phyloP scores from a whole-genome alignment of 331 rosid species.

The Phaseolus coccineus region DNA sequence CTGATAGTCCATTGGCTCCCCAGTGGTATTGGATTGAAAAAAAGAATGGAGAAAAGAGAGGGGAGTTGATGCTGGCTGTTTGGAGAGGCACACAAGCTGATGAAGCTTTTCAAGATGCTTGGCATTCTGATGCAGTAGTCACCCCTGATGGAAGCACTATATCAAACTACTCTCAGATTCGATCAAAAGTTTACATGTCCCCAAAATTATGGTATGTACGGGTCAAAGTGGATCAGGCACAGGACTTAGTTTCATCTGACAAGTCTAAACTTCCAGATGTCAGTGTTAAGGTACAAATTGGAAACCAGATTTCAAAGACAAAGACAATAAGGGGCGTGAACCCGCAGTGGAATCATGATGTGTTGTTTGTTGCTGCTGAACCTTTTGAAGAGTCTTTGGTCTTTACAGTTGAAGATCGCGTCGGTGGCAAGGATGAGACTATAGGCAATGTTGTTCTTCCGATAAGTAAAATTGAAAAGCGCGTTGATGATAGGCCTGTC shows the following conservation, averaged over 20 bases:
- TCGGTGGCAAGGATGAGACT: slow-evolving; percentile 50
- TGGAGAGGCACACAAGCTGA: slow-evolving; percentile 61
- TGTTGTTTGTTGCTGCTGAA: slow-evolving; percentile 53
- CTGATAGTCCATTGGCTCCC: slow-evolving; percentile 79
- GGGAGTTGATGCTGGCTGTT: slow-evolving; percentile 67
- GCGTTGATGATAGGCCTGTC: slow-evolving; percentile 45
- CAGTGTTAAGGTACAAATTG: slow-evolving; percentile 50
- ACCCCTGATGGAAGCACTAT: slow-evolving; percentile 51
- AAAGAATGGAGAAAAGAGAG: slow-evolving; percentile 57
- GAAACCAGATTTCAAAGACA: slow-evolving; percentile 50
- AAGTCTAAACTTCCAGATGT: slow-evolving; percentile 59
- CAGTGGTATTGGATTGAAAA: slow-evolving; percentile 70
- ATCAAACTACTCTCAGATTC: slow-evolving; percentile 41
- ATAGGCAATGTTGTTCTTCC: slow-evolving; percentile 50
- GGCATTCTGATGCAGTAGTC: slow-evolving; percentile 76
- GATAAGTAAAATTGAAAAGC: slow-evolving; percentile 30
- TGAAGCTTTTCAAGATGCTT: slow-evolving; percentile 67
- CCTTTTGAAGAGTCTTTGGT: slow-evolving; percentile 60
- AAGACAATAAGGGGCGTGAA: slow-evolving; percentile 32
- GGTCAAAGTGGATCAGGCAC: slow-evolving; percentile 67
- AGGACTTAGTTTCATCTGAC: slow-evolving; percentile 61
- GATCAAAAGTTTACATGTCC: slow-evolving; percentile 69
- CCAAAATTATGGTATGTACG: slow-evolving; percentile 71
- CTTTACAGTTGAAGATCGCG: slow-evolving; percentile 50
- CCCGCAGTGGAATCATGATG: slow-evolving; percentile 45